Evolutionary conservation across 352 stramenopile species (phyloP), one percentile per base, ranked within the genome.

Genomic region (Phytophthora pluvialis): DNA sequence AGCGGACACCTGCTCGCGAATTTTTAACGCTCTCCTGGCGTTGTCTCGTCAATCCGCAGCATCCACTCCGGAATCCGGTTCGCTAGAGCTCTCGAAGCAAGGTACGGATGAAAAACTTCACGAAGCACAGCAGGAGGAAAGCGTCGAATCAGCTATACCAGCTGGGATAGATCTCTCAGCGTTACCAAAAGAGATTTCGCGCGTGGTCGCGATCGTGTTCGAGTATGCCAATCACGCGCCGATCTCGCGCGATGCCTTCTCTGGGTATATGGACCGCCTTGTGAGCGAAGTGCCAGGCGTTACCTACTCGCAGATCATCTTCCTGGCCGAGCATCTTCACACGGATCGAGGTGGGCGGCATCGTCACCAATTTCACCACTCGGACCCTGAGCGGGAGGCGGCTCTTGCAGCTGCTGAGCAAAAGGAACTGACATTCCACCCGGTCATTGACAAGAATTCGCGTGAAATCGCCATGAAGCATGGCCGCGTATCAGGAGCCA

Each of bases 251-350:
- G 44, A 56, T 16, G 66, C 63, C 3, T 91, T 94, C 50, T 64
- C 66, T 3, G 15, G 7, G 7, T 81, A 75, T 56, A 88, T 94
- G 75, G 83, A 92, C n/a, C 78, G 76, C 18, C 73, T 92, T 16
- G 77, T 92, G 48, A 50, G 49, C 4, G 76, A 93, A 16, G 78
- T 89, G 12, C 80, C 78, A 4, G 81, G 78, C 1, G 51, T 92
- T 13, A 91, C 83, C 15, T 88, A 90, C 61, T 91, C 83, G 10
- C 81, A 93, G 52, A 76, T 93, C 12, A 67, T 93, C 15, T 89
- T 90, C 60, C 59, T 93, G 15, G 72, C 80, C 1, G 74, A 91
- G 21, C 69, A 81, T 31, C 58, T 90, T 42, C 55, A 78, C 11
- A 70, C 80, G 7, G 78, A 75, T 18, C 77, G 73, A 54, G 71